Evolutionary conservation across 371 early-diverging fungal species (phyloP), one percentile per base, ranked within the genome.

Genomic region (Zopfochytrium polystomum): DNA sequence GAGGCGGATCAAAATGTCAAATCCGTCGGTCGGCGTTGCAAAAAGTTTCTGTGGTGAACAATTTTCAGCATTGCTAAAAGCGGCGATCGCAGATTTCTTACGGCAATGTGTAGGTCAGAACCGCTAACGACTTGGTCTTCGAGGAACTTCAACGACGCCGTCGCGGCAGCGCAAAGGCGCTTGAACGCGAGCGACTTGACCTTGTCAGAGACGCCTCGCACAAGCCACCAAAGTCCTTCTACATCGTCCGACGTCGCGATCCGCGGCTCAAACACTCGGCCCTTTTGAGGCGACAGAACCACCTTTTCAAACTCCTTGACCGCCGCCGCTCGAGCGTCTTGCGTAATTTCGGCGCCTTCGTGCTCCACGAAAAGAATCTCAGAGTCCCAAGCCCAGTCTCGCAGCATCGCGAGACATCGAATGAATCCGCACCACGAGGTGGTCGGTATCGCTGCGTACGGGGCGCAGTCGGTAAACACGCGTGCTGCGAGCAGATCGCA

Each of bases 311-410:
- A 38, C 47, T 61, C 57, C 15, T 27, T 33, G 33, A 32, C 20
- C 43, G 70, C 63, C 34, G 29, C 48, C 20, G 43, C 38, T 45
- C 66, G 46, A 42, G 60, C 26, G n/a, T 62, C 70, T 5, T 55
- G 52, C 18, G 35, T 72, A 59, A 63, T 78, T 78, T 82, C 68
- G 45, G 84, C 86, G 22, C 76, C 78, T 50, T 85, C 83, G 51
- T 90, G 76, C 69, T 92, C 90, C 0, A 92, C 89, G 26, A 89
- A 78, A 52, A 93, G 68, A 5, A 91, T 83, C 43, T 86, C 86
- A 32, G 76, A 75, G 52, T 78, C 73, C 87, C 88, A 93, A 62
- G 86, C 83, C 85, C 87, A 91, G 3, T 65, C 63, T 9, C 84
- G 77, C 51, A 95, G 60, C 32, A 93, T 66, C 33, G 76, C 75